A percentile compares a stretch with the other conserved stretches of the same genome.
phyloP scores from a whole-genome alignment of 331 rosid species.

The Stylosanthes scabra region DNA sequence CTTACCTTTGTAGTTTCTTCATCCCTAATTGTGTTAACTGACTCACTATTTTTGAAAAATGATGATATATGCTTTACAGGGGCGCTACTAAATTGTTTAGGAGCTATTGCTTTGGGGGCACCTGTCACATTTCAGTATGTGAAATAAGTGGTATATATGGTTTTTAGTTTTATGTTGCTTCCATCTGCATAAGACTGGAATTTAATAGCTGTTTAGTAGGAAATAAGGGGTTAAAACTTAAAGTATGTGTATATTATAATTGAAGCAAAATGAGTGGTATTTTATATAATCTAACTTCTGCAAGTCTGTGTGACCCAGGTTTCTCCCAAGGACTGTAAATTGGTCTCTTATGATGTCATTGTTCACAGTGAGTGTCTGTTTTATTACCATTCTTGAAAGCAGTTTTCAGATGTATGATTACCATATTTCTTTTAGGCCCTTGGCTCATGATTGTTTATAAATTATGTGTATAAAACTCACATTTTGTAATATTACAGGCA shows the following conservation, averaged over 20 bases:
- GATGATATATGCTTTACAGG: conserved; percentile 56
- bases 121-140: conserved; percentile 85
- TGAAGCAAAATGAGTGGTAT: conserved; percentile 25
- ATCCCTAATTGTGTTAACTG: not conserved
- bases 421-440: conserved; percentile 8
- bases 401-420: no score
- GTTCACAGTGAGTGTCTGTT: conserved; percentile 65
- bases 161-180: conserved; percentile 23
- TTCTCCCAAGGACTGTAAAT: conserved; percentile 66
- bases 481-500: conserved; percentile 49
- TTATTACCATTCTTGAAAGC: no score
- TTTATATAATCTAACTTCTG: conserved; percentile 33
- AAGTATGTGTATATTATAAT: conserved; percentile 11
- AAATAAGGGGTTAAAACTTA: conserved; percentile 29
- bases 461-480: conserved; percentile 4
- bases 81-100: conserved; percentile 73
- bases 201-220: conserved; percentile 45
- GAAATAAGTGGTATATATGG: conserved; percentile 39
- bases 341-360: conserved; percentile 93
- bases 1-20: not conserved
- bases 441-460: conserved; percentile 13
- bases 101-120: conserved; percentile 91
- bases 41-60: not conserved
- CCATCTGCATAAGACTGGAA: not conserved
- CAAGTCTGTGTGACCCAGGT: conserved; percentile 55